Evolutionary conservation across 768 basidiomycete genomes (phyloP).

Genomic region (Rhodosporidiobolus sp.): DNA sequence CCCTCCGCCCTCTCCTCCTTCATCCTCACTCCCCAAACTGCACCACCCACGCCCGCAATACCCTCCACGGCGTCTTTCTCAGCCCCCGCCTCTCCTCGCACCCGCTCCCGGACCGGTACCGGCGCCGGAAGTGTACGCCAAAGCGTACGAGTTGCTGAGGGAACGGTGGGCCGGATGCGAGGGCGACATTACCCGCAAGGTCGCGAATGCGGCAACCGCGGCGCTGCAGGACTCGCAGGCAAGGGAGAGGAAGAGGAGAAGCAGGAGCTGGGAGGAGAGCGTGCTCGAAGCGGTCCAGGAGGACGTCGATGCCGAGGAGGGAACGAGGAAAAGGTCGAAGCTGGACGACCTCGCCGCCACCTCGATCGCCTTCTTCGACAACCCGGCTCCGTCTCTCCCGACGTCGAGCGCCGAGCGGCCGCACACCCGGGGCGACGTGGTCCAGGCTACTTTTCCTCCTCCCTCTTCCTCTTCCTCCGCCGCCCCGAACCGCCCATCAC

Average conservation of each 20-base stretch:
- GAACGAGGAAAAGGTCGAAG: background rate
- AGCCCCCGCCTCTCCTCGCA: background rate
- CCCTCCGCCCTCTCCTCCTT: background rate
- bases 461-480: background rate
- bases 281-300: background rate
- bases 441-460: background rate
- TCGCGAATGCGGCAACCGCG: background rate
- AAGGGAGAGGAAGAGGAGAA: background rate
- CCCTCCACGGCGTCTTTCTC: background rate
- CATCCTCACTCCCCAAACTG: background rate
- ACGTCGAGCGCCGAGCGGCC: background rate
- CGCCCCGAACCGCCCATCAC: background rate
- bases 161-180: conserved; percentile 4
- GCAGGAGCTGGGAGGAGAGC: background rate
- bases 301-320: too few species aligned
- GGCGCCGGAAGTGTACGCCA: conserved; percentile 8
- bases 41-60: conserved; percentile 3
- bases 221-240: background rate
- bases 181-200: background rate
- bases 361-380: conserved; percentile 22
- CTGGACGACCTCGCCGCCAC: background rate
- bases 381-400: background rate
- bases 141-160: conserved; percentile 10
- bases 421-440: too few species aligned
- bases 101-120: background rate